Conservation (phyloP, 106 monocot genomes). For the Acorus calamus region DNA sequence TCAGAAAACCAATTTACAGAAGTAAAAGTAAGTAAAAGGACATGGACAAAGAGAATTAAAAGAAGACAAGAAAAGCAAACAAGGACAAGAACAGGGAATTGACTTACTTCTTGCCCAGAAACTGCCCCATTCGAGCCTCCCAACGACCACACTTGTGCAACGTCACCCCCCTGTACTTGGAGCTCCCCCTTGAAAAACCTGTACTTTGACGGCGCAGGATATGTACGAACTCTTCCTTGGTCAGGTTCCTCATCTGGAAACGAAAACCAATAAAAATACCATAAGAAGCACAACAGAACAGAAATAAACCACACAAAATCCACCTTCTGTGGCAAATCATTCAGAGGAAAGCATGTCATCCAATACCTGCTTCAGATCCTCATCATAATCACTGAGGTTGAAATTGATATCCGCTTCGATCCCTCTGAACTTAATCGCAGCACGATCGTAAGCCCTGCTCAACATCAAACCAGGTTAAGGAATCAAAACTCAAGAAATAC, state of each 20-base stretch:
- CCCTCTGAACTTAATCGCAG: slow-evolving; percentile 68
- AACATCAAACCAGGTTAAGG: background rate
- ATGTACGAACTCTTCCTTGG: slow-evolving; percentile 74
- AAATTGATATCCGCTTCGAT: slow-evolving; percentile 72
- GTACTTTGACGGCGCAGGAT: slow-evolving; percentile 67
- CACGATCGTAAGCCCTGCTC: slow-evolving; percentile 62
- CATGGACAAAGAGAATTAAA: no score
- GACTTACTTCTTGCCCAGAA: slow-evolving; percentile 67
- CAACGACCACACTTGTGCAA: slow-evolving; percentile 75
- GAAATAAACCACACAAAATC: background rate
- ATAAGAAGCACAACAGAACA: background rate
- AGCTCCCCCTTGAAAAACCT: slow-evolving; percentile 69
- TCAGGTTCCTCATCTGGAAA: slow-evolving; percentile 51
- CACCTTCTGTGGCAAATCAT: background rate
- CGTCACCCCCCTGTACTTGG: slow-evolving; percentile 69
- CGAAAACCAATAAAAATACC: background rate
- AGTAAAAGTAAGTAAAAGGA: no score
- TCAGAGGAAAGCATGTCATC: background rate
- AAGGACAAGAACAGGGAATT: background rate
- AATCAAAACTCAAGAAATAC: background rate
- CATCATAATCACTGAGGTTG: slow-evolving; percentile 45
- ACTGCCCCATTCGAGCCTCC: slow-evolving; percentile 84
- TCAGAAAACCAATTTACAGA: no score
- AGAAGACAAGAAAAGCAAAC: background rate
- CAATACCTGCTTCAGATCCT: slow-evolving; percentile 49